Evolutionary conservation across 106 monocot species (phyloP), one percentile per base, ranked within the genome.

Genomic region (Dendrobium nobile): DNA sequence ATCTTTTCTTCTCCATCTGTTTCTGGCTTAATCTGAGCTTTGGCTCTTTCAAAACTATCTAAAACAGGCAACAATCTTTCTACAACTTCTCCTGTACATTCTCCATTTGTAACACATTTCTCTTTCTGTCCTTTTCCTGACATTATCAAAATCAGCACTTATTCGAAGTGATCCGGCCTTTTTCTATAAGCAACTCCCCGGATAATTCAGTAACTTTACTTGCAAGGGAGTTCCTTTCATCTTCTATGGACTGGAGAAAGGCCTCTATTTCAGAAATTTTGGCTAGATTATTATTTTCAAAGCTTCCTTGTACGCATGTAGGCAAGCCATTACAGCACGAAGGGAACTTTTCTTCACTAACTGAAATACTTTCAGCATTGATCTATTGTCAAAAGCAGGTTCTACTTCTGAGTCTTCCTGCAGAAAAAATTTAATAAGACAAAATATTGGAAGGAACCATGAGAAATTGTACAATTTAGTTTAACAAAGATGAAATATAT

Each of bases 21-120:
- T 67, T 93, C 95, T 18, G 81, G 85, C 82, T 96, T 93, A 70
- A 96, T 96, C 81, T 93, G 91, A 18, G 83, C 44, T 81, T 93
- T 96, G 68, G 95, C 95, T 78, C 95, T 91, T 82, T 96, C 95
- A 79, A 93, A 96, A 75, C 93, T 93, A 80, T 96, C 95, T 26
- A 96, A 68, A 72, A 96, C 93, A 5, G 95, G 93, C 80, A 96
- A 82, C 24, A 96, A 84, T 75, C 82, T 87, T 84, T 96, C 96
- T 54, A 96, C 51, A 43, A 96, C 87, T 78, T 96, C 95, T 31
- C 93, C 79, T 88, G 88, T 8, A 83, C 91, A 44, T 96, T 93
- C 24, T 84, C 80, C 91, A 96, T 90, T 79, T 91, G 48, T 65
- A 86, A 89, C 47, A 86, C 44, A 80, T 82, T n/a, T 93, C 87